These are phyloP conservation scores for Aspergillus phoenicis DNA, from an alignment of 2,329 filamentous ascomycete species.

Conservation along the genomic window DNA sequence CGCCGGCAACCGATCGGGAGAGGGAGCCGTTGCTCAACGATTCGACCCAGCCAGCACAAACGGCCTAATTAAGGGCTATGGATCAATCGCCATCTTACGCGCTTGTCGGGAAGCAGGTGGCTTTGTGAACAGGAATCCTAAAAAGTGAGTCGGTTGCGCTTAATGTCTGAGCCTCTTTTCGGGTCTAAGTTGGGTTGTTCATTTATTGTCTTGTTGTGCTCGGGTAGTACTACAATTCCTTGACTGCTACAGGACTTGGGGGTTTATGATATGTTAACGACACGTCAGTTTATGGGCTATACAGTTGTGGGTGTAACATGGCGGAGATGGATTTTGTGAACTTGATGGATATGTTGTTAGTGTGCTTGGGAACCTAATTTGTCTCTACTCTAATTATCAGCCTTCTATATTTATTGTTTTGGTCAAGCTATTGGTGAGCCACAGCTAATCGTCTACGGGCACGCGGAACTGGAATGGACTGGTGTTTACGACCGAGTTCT, in stretches of 20 bases:
- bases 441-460: too few species aligned
- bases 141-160: background rate
- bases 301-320: background rate
- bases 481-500: too few species aligned
- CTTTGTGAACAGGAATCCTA: background rate
- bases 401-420: too few species aligned
- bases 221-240: background rate
- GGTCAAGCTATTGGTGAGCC: too few species aligned
- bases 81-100: background rate
- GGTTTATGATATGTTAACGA: background rate
- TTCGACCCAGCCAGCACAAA: constrained; percentile 5
- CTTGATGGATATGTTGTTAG: background rate
- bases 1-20: constrained; percentile 52
- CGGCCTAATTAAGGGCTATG: background rate
- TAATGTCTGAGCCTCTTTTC: background rate
- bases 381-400: background rate
- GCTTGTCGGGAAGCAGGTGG: background rate
- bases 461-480: too few species aligned
- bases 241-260: background rate
- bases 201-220: background rate
- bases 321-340: background rate
- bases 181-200: background rate
- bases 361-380: background rate
- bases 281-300: background rate
- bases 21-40: constrained; percentile 56